Conservation (phyloP, 306 rosid genomes). For the Lotus japonicus region DNA sequence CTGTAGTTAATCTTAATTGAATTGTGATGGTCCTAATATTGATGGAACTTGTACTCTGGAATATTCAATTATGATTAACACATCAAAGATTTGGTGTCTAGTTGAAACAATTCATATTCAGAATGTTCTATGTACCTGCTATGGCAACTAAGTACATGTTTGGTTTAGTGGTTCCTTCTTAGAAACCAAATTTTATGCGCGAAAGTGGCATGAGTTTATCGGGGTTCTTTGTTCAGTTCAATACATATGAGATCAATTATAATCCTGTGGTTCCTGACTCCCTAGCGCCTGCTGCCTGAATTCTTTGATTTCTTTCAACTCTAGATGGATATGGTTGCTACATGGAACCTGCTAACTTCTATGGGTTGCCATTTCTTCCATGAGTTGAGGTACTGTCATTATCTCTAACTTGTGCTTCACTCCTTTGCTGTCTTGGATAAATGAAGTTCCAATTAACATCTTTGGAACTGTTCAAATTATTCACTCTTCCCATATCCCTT, state of each 20-base stretch:
- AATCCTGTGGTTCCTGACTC: too few species aligned
- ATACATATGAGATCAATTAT: too few species aligned
- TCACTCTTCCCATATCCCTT: not conserved
- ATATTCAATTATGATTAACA: not conserved
- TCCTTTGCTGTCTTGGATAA: not conserved
- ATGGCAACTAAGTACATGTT: not conserved
- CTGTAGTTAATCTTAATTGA: not conserved
- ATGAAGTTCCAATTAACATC: not conserved
- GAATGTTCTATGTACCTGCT: not conserved
- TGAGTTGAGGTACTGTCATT: not conserved
- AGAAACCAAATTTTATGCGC: not conserved
- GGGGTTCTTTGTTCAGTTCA: too few species aligned
- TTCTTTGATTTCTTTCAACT: too few species aligned
- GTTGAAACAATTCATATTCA: not conserved
- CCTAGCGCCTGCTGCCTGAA: too few species aligned
- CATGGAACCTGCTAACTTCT: not conserved
- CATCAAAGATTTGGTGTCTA: not conserved
- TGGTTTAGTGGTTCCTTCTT: not conserved
- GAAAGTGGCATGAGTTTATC: not conserved
- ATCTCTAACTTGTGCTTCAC: not conserved
- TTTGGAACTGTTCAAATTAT: not conserved
- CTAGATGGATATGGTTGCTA: too few species aligned
- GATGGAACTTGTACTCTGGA: not conserved
- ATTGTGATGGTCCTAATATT: not conserved
- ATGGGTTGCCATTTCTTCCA: conserved; percentile 1